phyloP scores from a whole-genome alignment of 192 early-diverging fungal genomes.

The Backusella macrospora region DNA sequence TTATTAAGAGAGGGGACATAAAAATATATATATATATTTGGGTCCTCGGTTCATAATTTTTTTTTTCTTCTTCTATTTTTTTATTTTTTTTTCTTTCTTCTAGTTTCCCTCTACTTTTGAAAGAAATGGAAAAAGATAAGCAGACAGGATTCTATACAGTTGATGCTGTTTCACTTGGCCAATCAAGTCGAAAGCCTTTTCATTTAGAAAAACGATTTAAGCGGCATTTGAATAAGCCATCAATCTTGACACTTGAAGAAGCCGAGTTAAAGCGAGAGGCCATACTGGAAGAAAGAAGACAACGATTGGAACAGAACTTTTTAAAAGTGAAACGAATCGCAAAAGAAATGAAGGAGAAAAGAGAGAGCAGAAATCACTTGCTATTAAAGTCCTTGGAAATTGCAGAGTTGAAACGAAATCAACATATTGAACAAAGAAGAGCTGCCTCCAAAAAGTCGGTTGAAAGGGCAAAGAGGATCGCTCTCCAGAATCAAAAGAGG shows the following conservation, averaged over 20 bases:
- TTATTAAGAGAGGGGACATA: constrained; percentile 9
- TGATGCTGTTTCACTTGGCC: constrained; percentile 17
- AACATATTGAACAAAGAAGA: constrained; percentile 27
- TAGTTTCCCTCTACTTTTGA: neutral
- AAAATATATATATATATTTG: neutral
- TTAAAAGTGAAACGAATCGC: constrained; percentile 26
- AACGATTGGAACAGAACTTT: constrained; percentile 23
- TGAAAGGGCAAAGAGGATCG: constrained; percentile 29
- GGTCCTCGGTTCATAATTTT: neutral
- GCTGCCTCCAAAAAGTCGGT: constrained; percentile 24
- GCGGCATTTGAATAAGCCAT: constrained; percentile 10
- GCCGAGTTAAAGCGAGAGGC: constrained; percentile 31
- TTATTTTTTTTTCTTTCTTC: neutral
- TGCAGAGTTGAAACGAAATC: constrained; percentile 26
- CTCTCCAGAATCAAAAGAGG: constrained; percentile 13
- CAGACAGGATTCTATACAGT: constrained; percentile 28
- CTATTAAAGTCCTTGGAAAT: constrained; percentile 18
- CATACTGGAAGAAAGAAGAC: constrained; percentile 24
- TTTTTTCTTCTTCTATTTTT: neutral
- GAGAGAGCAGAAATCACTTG: constrained; percentile 7
- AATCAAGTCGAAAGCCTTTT: constrained; percentile 27
- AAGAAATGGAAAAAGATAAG: constrained; percentile 13
- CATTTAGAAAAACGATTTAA: constrained; percentile 35
- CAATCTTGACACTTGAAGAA: neutral
- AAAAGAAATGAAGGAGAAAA: constrained; percentile 11